A percentile compares a stretch with the other conserved stretches of the same genome.
Conservation (phyloP, 306 rosid species). For the Vigna angularis region DNA sequence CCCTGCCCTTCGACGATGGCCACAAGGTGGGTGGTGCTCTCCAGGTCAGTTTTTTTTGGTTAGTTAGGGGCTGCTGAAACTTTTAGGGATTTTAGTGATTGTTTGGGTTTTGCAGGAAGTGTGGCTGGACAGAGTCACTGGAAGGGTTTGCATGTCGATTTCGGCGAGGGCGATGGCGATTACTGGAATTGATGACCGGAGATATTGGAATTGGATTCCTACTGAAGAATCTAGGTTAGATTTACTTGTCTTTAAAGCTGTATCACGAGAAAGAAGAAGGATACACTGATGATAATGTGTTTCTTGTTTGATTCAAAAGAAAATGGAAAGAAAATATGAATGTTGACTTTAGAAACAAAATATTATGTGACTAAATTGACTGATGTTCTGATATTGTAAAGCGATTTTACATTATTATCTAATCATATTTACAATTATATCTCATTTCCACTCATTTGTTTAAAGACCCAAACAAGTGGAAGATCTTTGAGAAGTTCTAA, state of each 20-base stretch:
- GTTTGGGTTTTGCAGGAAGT: constrained; percentile 57
- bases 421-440: no score
- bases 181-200: constrained; percentile 85
- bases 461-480: constrained; percentile 47
- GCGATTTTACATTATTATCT: no score
- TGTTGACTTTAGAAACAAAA: background rate
- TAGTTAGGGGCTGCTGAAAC: constrained; percentile 44
- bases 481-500: no score
- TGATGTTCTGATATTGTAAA: no score
- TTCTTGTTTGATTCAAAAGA: background rate
- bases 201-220: constrained; percentile 95
- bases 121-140: constrained; percentile 85
- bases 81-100: background rate
- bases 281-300: background rate
- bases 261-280: background rate
- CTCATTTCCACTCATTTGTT: background rate
- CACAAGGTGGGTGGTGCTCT: constrained; percentile 60
- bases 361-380: no score
- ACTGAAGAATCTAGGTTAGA: constrained; percentile 92
- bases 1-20: constrained; percentile 64
- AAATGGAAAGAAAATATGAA: background rate
- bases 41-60: background rate
- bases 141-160: constrained; percentile 68
- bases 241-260: background rate
- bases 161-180: constrained; percentile 79